These are phyloP conservation scores for Mallotus nudiflorus DNA, from an alignment of 345 rosid genomes.

Conservation along the genomic window DNA sequence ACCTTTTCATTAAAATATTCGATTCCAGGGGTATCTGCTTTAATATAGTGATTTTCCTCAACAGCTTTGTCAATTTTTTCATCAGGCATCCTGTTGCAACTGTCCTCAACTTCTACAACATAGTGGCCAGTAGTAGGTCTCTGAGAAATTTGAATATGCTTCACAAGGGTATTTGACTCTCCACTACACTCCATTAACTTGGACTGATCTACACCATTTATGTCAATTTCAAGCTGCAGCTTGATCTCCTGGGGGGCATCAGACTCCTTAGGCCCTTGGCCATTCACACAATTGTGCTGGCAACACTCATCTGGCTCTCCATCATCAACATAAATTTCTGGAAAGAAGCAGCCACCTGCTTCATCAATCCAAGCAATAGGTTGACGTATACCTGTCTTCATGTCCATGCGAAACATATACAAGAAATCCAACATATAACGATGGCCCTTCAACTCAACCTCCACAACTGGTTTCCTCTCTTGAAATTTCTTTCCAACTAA, in stretches of 20 bases:
- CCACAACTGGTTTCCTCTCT: conserved; percentile 60
- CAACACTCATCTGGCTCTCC: conserved; percentile 41
- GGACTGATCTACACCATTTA: conserved; percentile 50
- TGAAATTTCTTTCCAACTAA: conserved; percentile 54
- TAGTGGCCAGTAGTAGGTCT: conserved; percentile 24
- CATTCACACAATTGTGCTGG: conserved; percentile 35
- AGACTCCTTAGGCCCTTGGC: conserved; percentile 26
- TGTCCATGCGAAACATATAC: conserved; percentile 72
- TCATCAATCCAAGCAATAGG: conserved; percentile 97
- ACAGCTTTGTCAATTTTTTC: conserved; percentile 41
- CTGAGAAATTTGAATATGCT: conserved; percentile 39
- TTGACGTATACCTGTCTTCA: conserved; percentile 57
- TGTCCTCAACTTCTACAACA: conserved; percentile 52
- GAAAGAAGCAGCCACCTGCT: conserved; percentile 74
- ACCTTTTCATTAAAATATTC: conserved; percentile 27
- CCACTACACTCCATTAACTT: conserved; percentile 65
- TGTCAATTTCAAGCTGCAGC: conserved; percentile 78
- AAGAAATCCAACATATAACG: conserved; percentile 66
- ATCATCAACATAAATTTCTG: conserved; percentile 52
- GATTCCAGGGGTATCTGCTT: conserved; percentile 8
- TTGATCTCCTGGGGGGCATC: conserved; percentile 62
- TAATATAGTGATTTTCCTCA: conserved; percentile 32
- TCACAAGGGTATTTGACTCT: conserved; percentile 59
- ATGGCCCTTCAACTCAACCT: conserved; percentile 52
- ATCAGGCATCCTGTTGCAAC: conserved; percentile 38